Evolutionary conservation across 2,329 filamentous ascomycete species (phyloP), one percentile per base, ranked within the genome.

Genomic region (Colletotrichum sp.): DNA sequence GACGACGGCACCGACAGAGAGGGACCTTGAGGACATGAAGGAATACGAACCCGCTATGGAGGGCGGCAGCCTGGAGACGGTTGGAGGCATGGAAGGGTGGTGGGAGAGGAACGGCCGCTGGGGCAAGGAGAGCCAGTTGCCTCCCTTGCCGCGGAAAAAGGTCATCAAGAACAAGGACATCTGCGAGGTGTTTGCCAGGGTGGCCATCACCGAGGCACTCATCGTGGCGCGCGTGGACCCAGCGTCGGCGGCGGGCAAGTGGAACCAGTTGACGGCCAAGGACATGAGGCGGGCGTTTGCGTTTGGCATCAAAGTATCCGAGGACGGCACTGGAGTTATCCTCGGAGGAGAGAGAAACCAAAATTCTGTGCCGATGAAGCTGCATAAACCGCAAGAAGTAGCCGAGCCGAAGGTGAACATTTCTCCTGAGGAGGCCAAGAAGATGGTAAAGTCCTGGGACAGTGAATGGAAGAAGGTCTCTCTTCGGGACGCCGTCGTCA

Each of bases 401-500:
- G 10, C 5, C n/a, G n/a, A 52, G 12, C 44, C n/a, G 2, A 12
- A 79, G 15, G 80, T 80, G 12, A 72, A 80, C 6, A 81, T 84
- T 12, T 81, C 85, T 13, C 69, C 81, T 0, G 83, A 86, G 5
- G 86, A 90, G 80, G 87, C 89, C 3, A 80, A 79, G 36, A 82
- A 85, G 77, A 82, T 89, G 57, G 79, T 87, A 69, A 83, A 86
- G 79, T 80, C 84, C 2, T 91, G 89, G 88, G 88, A 90, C 75
- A 80, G 84, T 13, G 87, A 87, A 69, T 95, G 93, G 92, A 90
- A 92, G 81, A 80, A 85, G 7, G 84, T 93, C 16, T 85, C 89
- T 5, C 82, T 97, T 32, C 82, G 86, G 21, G 90, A 95, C 79
- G 84, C 87, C 2, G 83, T 87, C 55, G 82, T 94, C 78, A 95